These are phyloP conservation scores for Leucocoprinus birnbaumii DNA, from an alignment of 768 basidiomycete genomes.

Conservation along the genomic window DNA sequence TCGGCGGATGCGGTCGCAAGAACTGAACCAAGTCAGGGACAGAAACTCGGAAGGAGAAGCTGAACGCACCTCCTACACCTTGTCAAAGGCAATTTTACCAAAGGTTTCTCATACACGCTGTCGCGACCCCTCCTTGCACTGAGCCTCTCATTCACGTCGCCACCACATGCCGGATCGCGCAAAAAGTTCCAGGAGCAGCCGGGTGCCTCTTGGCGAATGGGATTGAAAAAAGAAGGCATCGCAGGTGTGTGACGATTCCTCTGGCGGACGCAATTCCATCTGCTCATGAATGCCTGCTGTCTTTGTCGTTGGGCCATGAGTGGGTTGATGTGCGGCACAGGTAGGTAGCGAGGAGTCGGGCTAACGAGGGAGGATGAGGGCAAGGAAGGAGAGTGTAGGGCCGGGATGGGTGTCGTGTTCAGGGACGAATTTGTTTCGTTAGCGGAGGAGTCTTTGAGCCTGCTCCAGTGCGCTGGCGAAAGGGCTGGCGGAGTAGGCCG, in stretches of 20 bases:
- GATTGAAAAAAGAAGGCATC: conserved; percentile 12
- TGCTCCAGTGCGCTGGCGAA: neutral
- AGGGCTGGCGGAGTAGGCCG: neutral
- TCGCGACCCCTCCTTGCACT: conserved; percentile 2
- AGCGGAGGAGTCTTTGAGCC: neutral
- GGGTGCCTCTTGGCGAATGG: neutral
- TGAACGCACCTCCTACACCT: conserved; percentile 9
- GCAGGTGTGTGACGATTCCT: conserved; percentile 4
- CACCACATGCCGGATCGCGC: neutral
- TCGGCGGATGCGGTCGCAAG: conserved; percentile 8
- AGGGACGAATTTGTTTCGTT: neutral
- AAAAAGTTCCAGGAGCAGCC: conserved; percentile 6
- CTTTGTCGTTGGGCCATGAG: neutral
- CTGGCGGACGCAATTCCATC: conserved; percentile 3
- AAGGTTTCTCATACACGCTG: conserved; percentile 3
- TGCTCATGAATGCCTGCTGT: conserved; percentile 8
- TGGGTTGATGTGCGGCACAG: neutral
- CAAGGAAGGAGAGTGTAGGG: neutral
- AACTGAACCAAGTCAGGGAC: neutral
- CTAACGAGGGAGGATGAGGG: neutral
- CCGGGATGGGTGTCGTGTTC: neutral
- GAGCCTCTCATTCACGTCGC: neutral
- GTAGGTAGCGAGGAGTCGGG: neutral
- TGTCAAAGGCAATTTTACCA: conserved; percentile 8
- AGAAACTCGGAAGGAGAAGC: neutral